Percentiles rank a stretch among this genome's conserved stretches.
Conservation (phyloP, 2,329 filamentous ascomycete species). For the Phialocephala sp. region DNA sequence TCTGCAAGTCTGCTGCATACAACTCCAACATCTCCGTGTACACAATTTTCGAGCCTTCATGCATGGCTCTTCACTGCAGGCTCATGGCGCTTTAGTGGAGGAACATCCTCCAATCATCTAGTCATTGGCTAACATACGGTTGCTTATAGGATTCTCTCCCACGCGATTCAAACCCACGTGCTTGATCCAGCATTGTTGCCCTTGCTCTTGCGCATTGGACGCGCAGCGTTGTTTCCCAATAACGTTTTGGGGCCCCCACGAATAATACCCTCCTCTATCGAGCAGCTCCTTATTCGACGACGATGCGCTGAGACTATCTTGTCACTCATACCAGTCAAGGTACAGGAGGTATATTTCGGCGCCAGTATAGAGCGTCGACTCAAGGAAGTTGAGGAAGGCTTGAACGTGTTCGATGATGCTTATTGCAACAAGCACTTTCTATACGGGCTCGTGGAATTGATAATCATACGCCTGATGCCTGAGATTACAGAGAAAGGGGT, state of each 20-base stretch:
- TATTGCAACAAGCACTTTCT: constrained; percentile 95
- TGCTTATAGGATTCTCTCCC: constrained; percentile 52
- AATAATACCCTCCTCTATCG: constrained; percentile 64
- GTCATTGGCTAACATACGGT: constrained; percentile 31
- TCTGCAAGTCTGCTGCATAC: constrained; percentile 21
- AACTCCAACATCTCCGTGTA: constrained; percentile 18
- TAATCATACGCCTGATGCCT: constrained; percentile 83
- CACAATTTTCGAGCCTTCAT: constrained; percentile 13
- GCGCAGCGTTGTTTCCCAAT: constrained; percentile 84
- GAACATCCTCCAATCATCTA: constrained; percentile 3
- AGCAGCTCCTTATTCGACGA: constrained; percentile 65
- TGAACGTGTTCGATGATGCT: constrained; percentile 78
- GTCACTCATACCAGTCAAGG: constrained; percentile 48
- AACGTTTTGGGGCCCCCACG: constrained; percentile 74
- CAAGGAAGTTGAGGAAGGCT: constrained; percentile 55
- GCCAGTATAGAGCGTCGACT: constrained; percentile 48
- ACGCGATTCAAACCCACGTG: constrained; percentile 60
- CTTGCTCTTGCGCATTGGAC: constrained; percentile 70
- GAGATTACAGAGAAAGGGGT: constrained; percentile 78
- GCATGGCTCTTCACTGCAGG: constrained; percentile 21
- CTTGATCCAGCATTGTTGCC: constrained; percentile 70
- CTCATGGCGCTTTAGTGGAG: constrained; percentile 13
- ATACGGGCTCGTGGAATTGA: constrained; percentile 79
- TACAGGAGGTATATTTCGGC: constrained; percentile 45
- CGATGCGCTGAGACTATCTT: constrained; percentile 68